phyloP scores from a whole-genome alignment of 2,329 filamentous ascomycete genomes.

The Pseudogymnoascus sp. region DNA sequence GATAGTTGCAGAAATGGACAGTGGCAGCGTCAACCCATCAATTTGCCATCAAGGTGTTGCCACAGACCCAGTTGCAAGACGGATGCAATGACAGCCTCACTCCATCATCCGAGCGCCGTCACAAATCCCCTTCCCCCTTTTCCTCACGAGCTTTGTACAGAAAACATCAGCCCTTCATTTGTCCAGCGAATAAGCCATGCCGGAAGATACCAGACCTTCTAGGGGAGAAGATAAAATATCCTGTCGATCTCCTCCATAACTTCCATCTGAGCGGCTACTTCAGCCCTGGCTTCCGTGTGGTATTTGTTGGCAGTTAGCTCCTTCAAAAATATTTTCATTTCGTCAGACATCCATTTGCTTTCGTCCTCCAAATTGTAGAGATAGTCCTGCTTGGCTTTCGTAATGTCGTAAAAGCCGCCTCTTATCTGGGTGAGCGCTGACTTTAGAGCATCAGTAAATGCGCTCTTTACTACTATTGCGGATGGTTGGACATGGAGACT shows the following conservation, averaged over 20 bases:
- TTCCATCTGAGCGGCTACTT: neutral
- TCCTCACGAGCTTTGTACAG: neutral
- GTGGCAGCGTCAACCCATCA: neutral
- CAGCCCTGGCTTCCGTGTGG: fast-evolving
- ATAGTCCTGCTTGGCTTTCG: neutral
- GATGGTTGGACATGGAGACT: too few species aligned
- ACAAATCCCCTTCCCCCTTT: neutral
- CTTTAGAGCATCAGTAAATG: too few species aligned
- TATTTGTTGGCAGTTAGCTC: neutral
- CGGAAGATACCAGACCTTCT: neutral
- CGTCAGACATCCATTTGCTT: neutral
- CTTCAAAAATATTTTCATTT: neutral
- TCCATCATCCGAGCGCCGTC: neutral
- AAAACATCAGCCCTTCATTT: neutral
- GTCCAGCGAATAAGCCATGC: neutral
- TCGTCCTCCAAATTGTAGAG: neutral
- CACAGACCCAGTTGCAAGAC: neutral
- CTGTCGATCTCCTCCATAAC: neutral
- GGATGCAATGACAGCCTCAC: neutral
- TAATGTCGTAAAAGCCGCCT: neutral
- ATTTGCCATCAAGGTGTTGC: neutral
- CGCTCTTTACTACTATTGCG: too few species aligned
- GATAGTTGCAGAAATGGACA: neutral
- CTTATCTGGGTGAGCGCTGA: neutral
- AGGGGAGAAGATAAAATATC: neutral